Conservation (phyloP, 2,329 filamentous ascomycete genomes). For the Ophiocordyceps unilateralis region DNA sequence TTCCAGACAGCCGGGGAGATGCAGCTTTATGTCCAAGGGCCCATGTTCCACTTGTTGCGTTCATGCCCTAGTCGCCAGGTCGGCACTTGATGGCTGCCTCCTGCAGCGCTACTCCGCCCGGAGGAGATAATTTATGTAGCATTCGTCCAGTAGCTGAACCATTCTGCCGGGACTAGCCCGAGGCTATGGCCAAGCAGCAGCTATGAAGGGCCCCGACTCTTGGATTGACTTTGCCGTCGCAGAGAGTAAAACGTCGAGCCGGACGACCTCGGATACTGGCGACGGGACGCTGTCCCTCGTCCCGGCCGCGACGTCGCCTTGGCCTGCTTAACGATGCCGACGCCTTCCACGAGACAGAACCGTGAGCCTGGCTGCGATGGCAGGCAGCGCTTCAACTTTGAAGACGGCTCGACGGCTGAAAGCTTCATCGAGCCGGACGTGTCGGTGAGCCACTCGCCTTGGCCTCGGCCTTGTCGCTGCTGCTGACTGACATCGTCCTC, state of each 20-base stretch:
- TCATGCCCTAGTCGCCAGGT: not conserved
- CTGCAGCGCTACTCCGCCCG: not conserved
- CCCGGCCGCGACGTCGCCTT: not conserved
- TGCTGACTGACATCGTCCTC: not conserved
- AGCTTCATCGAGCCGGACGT: conserved; percentile 17
- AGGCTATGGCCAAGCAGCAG: not conserved
- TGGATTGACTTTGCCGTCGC: not conserved
- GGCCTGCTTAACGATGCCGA: not conserved
- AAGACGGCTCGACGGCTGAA: conserved; percentile 4
- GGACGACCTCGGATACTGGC: not conserved
- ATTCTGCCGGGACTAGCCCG: conserved; percentile 4
- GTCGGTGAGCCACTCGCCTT: not conserved
- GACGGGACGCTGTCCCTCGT: not conserved
- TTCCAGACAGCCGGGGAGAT: not conserved
- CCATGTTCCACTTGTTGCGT: not conserved
- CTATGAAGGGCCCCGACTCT: not conserved
- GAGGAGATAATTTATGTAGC: not conserved
- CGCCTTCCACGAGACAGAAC: not conserved
- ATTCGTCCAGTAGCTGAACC: conserved; percentile 3
- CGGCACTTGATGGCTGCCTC: not conserved
- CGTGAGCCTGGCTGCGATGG: not conserved
- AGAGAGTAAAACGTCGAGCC: no score
- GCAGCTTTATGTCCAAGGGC: not conserved
- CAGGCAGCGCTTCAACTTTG: not conserved
- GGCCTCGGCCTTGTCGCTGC: not conserved